Evolutionary conservation across 2,329 filamentous ascomycete genomes (phyloP).

Genomic region (Sclerotinia subarctica): DNA sequence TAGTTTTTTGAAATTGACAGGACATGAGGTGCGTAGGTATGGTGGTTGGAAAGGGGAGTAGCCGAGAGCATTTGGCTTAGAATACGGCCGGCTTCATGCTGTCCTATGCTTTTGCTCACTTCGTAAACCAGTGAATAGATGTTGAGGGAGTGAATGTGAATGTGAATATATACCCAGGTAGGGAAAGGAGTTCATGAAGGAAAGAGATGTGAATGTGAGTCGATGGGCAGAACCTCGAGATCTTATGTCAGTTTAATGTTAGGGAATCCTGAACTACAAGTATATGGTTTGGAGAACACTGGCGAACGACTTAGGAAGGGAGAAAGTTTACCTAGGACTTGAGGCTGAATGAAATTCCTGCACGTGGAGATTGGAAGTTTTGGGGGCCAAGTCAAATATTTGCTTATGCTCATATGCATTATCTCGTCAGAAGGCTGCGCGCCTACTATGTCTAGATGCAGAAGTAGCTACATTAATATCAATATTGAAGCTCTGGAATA

Average conservation of each 20-base stretch:
- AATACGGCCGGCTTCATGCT: not conserved
- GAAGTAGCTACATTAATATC: too few relatives aligned
- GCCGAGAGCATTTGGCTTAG: not conserved
- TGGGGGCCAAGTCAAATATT: not conserved
- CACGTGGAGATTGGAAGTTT: too few relatives aligned
- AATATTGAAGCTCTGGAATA: too few relatives aligned
- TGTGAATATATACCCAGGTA: too few relatives aligned
- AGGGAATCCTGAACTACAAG: not conserved
- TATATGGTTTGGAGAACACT: not conserved
- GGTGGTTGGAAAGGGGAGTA: not conserved
- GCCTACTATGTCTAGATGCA: too few relatives aligned
- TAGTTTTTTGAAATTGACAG: not conserved
- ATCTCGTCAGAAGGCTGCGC: too few relatives aligned
- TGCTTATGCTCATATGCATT: too few relatives aligned
- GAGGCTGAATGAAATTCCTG: not conserved
- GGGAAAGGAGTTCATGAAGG: not conserved
- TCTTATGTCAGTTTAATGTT: not conserved
- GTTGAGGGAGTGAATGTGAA: not conserved
- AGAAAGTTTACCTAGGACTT: not conserved
- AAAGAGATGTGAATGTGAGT: not conserved
- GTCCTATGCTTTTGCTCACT: not conserved
- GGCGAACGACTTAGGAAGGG: not conserved
- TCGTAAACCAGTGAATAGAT: constrained; percentile 4
- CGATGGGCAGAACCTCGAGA: not conserved
- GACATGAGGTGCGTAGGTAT: not conserved